phyloP scores from a whole-genome alignment of 176 grass and related monocot genomes.

The Raddia distichophylla region DNA sequence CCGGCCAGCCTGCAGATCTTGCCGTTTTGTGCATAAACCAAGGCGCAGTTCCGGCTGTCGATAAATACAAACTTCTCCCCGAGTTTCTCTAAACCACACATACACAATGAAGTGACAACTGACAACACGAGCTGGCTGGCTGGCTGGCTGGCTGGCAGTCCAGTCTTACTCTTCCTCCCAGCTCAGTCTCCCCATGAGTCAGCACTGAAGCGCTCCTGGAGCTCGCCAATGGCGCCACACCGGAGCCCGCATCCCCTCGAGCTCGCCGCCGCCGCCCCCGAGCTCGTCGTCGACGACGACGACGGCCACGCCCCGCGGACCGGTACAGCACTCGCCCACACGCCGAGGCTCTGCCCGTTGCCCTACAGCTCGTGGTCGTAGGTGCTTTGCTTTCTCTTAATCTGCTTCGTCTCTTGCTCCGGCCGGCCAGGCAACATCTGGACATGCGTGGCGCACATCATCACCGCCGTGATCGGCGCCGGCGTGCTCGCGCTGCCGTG shows the following conservation, averaged over 20 bases:
- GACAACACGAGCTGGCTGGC: background rate
- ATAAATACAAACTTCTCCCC: slow-evolving; percentile 10
- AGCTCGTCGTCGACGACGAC: slow-evolving; percentile 54
- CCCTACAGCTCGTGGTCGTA: background rate
- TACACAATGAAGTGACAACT: background rate
- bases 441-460: slow-evolving; percentile 75
- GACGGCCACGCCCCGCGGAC: slow-evolving; percentile 47
- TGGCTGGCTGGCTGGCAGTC: background rate
- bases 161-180: no score
- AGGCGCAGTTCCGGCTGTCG: background rate
- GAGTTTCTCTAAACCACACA: background rate
- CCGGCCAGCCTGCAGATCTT: background rate
- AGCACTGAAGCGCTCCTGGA: background rate
- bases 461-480: slow-evolving; percentile 66
- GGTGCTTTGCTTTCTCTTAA: background rate
- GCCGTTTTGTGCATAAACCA: slow-evolving; percentile 11
- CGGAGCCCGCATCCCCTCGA: background rate
- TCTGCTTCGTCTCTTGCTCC: background rate
- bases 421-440: slow-evolving; percentile 51
- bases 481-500: slow-evolving; percentile 72
- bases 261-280: background rate
- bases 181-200: background rate
- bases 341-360: background rate
- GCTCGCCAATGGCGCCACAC: slow-evolving; percentile 15
- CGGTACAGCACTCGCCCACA: background rate